Evolutionary conservation across 331 rosid species (phyloP).

Genomic region (Prunus yedoensis): DNA sequence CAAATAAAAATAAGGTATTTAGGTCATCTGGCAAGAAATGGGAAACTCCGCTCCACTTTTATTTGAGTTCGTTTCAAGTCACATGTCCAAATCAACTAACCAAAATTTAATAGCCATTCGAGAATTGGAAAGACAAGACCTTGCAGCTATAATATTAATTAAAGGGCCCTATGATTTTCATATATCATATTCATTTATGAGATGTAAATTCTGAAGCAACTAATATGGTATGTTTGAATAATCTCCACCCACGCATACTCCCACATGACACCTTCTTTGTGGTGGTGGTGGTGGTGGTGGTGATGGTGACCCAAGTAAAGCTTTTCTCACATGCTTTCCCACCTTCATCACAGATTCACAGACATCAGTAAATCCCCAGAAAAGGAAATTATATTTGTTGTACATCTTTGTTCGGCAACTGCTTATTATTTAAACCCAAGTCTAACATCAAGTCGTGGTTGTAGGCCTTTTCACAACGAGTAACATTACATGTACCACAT

Average conservation of each 20-base stretch:
- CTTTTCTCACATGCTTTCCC: slow-evolving; percentile 27
- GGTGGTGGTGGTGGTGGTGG: background rate
- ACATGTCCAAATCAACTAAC: background rate
- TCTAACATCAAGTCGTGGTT: no score
- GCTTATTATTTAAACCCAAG: background rate
- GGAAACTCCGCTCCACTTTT: background rate
- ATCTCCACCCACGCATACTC: background rate
- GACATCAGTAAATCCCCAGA: background rate
- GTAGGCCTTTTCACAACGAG: no score
- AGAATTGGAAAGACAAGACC: background rate
- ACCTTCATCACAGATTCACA: background rate
- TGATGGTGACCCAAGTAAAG: slow-evolving; percentile 8
- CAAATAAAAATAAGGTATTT: background rate
- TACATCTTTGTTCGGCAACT: background rate
- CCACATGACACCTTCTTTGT: slow-evolving; percentile 20
- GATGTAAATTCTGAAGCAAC: background rate
- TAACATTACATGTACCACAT: no score
- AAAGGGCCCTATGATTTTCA: no score
- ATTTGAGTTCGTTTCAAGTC: background rate
- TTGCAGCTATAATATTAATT: no score
- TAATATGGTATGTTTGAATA: background rate
- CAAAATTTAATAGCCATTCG: background rate
- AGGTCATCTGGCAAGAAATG: background rate
- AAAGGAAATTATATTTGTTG: background rate
- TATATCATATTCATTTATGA: background rate